Evolutionary conservation across 495 filamentous ascomycete genomes (phyloP), one percentile per base, ranked within the genome.

Genomic region (Hyphodiscus hymeniophilus): DNA sequence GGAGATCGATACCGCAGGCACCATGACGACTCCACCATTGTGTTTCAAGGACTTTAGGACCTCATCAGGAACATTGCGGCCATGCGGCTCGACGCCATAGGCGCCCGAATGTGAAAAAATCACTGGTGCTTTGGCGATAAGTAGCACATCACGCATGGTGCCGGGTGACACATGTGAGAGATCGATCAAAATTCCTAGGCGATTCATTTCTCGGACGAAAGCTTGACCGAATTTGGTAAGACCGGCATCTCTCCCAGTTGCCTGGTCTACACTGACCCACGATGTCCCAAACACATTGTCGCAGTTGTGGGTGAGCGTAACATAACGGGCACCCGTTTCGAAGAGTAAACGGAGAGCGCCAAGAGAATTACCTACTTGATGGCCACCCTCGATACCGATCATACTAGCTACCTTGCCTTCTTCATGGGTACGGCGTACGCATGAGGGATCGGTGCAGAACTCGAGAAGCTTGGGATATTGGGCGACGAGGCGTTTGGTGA

Each of bases 181-280:
- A 53, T 90, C 85, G 30, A 90, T 80, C 11, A 89, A 71, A 81
- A 89, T 83, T 17, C 85, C 85, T 31, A 89, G 62, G 1, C 85
- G 70, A 58, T 89, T 90, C 85, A 90, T 90, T 66, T 90, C 85
- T 20, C 63, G 58, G 46, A 89, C 38, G 12, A 4, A 11, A 62
- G 48, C 52, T 23, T 39, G 45, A 4, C 63, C 58, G 7, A 57
- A 23, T 35, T 50, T 36, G 1, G 47, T 54, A 7, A 61, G 31
- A 1, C 58, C 62, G 1, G 20, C 36, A 38, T 63, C 54, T 15
- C 33, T 12, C 10, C 48, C 52, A 1, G 45, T 47, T 4, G 47
- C 45, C n/a, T n/a, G n/a, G 1, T 47, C 57, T 8, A 82, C 55
- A 13, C 54, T 61, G n/a, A 51, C 57, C 15, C 52, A 82, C 73